Percentiles rank a stretch among this genome's conserved stretches.
Conservation (phyloP, 208 protist genomes). For the Crithidia bombi region DNA sequence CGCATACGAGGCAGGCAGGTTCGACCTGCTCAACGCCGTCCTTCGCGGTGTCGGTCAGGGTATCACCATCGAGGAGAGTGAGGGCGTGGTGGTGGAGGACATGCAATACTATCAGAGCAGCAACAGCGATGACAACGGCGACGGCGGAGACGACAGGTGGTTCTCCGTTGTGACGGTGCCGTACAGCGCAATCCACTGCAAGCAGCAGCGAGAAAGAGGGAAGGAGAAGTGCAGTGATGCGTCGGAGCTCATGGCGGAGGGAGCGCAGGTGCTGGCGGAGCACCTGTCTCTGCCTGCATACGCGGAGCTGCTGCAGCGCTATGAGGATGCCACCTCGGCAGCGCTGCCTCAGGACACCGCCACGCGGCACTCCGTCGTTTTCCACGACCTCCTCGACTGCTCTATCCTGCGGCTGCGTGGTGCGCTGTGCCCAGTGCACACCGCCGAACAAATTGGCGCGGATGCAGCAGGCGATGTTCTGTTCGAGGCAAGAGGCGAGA, state of each 20-base stretch:
- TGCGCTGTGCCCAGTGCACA: constrained; percentile 21
- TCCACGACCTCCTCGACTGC: constrained; percentile 36
- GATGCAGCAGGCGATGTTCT: neutral
- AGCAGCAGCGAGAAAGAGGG: neutral
- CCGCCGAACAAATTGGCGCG: neutral
- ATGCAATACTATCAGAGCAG: constrained; percentile 21
- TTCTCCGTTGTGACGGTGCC: constrained; percentile 19
- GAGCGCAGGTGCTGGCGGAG: constrained; percentile 25
- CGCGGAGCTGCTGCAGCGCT: constrained; percentile 35
- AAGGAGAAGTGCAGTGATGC: neutral
- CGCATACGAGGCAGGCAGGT: constrained; percentile 40
- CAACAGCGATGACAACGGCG: neutral
- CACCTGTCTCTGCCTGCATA: constrained; percentile 25
- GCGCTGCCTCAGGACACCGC: neutral
- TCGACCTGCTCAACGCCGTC: constrained; percentile 59
- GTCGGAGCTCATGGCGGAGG: constrained; percentile 22
- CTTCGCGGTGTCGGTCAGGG: constrained; percentile 38
- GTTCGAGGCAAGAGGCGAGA: too few species aligned
- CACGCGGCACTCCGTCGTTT: constrained; percentile 9
- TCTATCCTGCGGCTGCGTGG: constrained; percentile 25
- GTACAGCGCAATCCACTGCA: neutral
- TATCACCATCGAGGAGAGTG: constrained; percentile 34
- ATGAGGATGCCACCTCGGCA: constrained; percentile 1
- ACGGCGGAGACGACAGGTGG: neutral
- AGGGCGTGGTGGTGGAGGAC: constrained; percentile 39